Base-by-base conservation (phyloP, 805 yeast genomes). In the Wickerhamomyces mucosus region DNA sequence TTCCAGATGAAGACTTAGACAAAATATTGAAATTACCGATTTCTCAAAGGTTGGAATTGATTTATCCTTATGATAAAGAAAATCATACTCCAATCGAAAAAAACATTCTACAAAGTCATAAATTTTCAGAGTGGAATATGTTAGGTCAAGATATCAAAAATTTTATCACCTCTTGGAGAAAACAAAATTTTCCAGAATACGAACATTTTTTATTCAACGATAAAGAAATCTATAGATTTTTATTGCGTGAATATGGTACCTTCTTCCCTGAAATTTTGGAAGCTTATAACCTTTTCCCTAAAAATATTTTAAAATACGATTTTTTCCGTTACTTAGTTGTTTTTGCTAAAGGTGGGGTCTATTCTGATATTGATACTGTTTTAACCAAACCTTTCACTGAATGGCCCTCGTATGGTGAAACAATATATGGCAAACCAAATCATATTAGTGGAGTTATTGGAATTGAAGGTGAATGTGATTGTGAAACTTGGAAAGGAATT, bases 331-430 rank as follows among this genome's bases (percentile, higher is more conserved):
- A 31, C 16, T 5, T 23, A 8, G 26, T 16, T 6, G 13, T 23
- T 15, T 14, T 23, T 14, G 20, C n/a, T 9, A 16, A 17, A 28
- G 81, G 81, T 28, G 81, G 81, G n/a, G 63, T 70, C 10, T 75
- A 75, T 43, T 67, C 78, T 4, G 80, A 75, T 46, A 69, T 73
- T 21, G 81, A 75, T 46, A 73, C 79, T 1, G 58, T 14, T 6
- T 33, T 36, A 55, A 36, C 67, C 32, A 72, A 65, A 36, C 77
- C 77, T 1, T 63, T 72, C 29, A 71, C 72, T 7, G 65, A 69
- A 31, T 74, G 80, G 81, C 65, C 71, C 32, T 75, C 74, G 12
- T 43, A 27, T 18, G 38, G 39, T 20, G 42, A 38, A 7, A 35
- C 40, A 6, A 24, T 39, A 5, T 32, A 22, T 16, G 43, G 37